Evolutionary conservation across 2,329 filamentous ascomycete genomes (phyloP), one percentile per base, ranked within the genome.

Genomic region (Neocatenulostroma microsporum): DNA sequence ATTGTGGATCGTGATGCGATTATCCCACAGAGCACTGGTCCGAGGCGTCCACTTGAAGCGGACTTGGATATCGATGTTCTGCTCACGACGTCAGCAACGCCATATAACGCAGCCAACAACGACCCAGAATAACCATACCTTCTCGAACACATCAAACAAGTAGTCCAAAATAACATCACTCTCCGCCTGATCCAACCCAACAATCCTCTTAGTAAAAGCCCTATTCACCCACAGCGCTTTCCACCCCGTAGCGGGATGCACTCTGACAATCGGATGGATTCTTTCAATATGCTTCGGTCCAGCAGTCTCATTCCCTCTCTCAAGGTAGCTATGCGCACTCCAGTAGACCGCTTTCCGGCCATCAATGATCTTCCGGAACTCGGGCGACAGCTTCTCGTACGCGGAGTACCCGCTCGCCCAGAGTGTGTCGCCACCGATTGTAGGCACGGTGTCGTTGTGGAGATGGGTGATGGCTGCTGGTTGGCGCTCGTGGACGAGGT

Each of bases 161-260:
- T 84, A 83, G 19, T 70, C 69, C 8, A 85, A 62, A 11, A 85
- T 78, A 0, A 76, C 46, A 47, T 84, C 80, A 39, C 78, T 83
- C 58, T 85, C 81, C 0, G 68, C 75, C 41, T 73, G 74, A 47
- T 85, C 80, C 0, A 85, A 57, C 0, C 80, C 82, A 0, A 84
- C 74, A 31, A 85, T 84, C 1, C 72, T 67, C 5, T 71, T 69
- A 0, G 80, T 84, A 71, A 84, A 79, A 2, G 75, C 66, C 3
- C 80, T 70, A 54, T 85, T 85, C 0, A 85, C 81, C 67, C 72
- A 85, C 0, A 85, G 66, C 0, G 78, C 69, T 57, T 84, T 85
- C 81, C 81, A 84, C 1, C 80, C 81, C 0, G 81, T 85, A 0
- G 76, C 80, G 0, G 81, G 81, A 52, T 85, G 80, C 0, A 81